Evolutionary conservation across 1,284 basidiomycete genomes (phyloP).

Genomic region (Cryptococcus neoformans): DNA sequence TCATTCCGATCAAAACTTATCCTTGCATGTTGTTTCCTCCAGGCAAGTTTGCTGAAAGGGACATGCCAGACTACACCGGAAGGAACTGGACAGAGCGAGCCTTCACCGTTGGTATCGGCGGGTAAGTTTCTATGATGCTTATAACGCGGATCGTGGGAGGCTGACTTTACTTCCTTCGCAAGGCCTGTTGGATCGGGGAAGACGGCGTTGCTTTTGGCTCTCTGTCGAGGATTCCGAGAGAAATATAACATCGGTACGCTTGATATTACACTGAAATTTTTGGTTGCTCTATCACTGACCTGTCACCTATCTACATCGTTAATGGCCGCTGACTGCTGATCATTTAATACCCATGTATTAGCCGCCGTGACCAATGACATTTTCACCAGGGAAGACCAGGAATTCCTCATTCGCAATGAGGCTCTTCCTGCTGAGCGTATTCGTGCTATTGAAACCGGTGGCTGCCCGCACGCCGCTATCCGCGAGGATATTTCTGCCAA

Average conservation of each 20-base stretch:
- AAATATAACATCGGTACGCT: conserved; percentile 81
- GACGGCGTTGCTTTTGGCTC: conserved; percentile 86
- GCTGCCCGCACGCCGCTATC: conserved; percentile 93
- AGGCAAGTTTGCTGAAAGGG: conserved; percentile 91
- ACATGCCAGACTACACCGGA: conserved; percentile 79
- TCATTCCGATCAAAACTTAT: background rate
- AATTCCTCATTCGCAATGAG: conserved; percentile 90
- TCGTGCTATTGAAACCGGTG: conserved; percentile 92
- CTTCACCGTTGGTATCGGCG: conserved; percentile 96
- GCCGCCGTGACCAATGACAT: conserved; percentile 96
- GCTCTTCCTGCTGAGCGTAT: conserved; percentile 84
- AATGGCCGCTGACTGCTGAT: no score
- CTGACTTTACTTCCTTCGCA: background rate
- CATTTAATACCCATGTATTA: conserved; percentile 36
- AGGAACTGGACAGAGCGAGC: conserved; percentile 90
- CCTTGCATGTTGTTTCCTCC: conserved; percentile 8
- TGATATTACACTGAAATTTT: background rate
- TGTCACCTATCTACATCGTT: background rate
- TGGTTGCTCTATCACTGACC: background rate
- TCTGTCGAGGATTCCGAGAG: conserved; percentile 80
- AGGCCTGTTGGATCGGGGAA: conserved; percentile 97
- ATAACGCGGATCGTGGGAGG: background rate
- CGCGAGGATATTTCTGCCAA: conserved; percentile 98
- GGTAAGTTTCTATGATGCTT: conserved; percentile 56
- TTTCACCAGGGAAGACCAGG: conserved; percentile 95